Base-by-base conservation (phyloP, 2,329 filamentous ascomycete species). In the Thelonectria rubi region DNA sequence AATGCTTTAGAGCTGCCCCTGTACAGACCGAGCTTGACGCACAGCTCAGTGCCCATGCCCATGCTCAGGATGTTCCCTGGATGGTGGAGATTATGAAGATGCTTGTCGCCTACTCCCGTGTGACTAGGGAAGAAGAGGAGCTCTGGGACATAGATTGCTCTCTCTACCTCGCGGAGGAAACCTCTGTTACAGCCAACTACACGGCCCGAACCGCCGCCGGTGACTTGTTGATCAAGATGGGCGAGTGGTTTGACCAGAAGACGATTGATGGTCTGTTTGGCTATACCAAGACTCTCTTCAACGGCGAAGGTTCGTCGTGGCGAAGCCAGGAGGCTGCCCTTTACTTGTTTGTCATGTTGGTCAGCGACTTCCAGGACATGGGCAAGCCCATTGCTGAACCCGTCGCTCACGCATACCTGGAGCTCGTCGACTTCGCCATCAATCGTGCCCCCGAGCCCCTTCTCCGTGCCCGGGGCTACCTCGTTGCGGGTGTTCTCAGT, bases 91-190 rank as follows among this genome's bases (percentile, higher is more conserved):
- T 97, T 18, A 91, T 97, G 87, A 91, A 91, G 74, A 85, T 97
- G 66, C 87, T 93, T 10, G 88, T 93, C 18, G 88, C 89, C 1
- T 98, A 97, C 77, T 90, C 93, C 12, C 92, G 94, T 67, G 96
- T 99, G 69, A 94, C 91, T 2, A 89, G 88, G 26, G 95, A 99
- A 76, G 95, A 98, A 73, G 93, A 97, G 78, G 93, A 92, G 8
- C 80, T 99, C 10, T 99, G 95, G 95, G 93, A 97, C 69, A 93
- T 97, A 65, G 95, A 99, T 76, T 91, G 96, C 68, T 98, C 97
- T 60, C 86, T 99, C 2, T 99, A 96, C 77, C 84, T 99, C 48
- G 94, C 93, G 1, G 95, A 99, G 77, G 94, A 98, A 79, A 94
- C 93, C 2, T 94, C 93, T 2, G 91, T 97, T 17, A 97, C 93